Evolutionary conservation across 2,329 filamentous ascomycete species (phyloP), one percentile per base, ranked within the genome.

Genomic region (Trichoderma sp.): DNA sequence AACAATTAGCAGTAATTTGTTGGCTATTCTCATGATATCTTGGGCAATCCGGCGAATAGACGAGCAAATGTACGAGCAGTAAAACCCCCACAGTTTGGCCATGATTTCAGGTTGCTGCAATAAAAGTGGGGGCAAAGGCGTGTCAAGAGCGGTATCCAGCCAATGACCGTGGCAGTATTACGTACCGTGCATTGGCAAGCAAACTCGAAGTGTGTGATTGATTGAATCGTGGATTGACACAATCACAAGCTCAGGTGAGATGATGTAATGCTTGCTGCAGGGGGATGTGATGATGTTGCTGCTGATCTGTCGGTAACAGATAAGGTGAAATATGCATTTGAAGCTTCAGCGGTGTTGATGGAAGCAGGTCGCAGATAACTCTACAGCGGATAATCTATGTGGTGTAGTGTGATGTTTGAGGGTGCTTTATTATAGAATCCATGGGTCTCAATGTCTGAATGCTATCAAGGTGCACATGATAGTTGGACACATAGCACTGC

Each of bases 141-240:
- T 59, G 57, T 59, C 28, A 34, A 59, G 28, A 64, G 50, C 26
- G 15, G 17, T 65, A 61, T 50, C 20, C 7, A 28, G 62, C 69
- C 69, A 71, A 71, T 71, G 20, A 30, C 17, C 15, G n/a, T 13
- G 20, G 17, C 34, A 17, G 20, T 11, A 71, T 71, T 71, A 71
- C 69, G 69, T 71, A 71, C 57, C 69, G 69, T 67, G 62, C 57
- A 28, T 17, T 43, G 47, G 4, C 30, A 13, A 30, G n/a, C n/a
- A n/a, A 20, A 20, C 43, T 20, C n/a, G 9, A 50, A 4, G n/a
- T 50, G 43, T 53, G 47, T 43, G 39, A 43, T 39, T 20, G 43
- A 20, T 53, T 53, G 11, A 53, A 23, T 53, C 47, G 20, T 53
- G 11, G 11, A 13, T 13, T 20, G 47, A 1, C 20, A 23, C 11